Conservation (phyloP, 768 basidiomycete species). For the Naganishia vishniacii region DNA sequence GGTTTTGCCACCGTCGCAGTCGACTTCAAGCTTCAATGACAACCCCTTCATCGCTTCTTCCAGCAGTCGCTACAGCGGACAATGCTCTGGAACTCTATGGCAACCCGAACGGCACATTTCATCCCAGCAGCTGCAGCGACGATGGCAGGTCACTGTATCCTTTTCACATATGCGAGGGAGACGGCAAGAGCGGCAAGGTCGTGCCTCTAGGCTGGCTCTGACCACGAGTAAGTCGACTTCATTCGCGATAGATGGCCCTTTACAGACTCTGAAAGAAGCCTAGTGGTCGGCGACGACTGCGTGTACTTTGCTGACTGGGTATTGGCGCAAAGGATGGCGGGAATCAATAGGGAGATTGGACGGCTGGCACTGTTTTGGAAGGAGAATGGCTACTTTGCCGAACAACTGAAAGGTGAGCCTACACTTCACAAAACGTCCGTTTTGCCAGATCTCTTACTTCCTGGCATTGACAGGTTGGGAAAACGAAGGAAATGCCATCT, state of each 20-base stretch:
- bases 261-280: neutral
- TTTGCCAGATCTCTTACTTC: too few relatives aligned
- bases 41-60: too few relatives aligned
- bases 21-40: too few relatives aligned
- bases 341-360: constrained; percentile 37
- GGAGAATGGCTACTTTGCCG: constrained; percentile 40
- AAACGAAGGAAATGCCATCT: constrained; percentile 64
- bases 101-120: neutral
- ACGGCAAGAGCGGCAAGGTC: neutral
- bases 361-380: constrained; percentile 44
- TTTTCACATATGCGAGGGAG: neutral
- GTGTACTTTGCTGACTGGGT: constrained; percentile 35
- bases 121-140: neutral
- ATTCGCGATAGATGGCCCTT: neutral
- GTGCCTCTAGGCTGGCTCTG: neutral
- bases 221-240: neutral
- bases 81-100: neutral
- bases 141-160: neutral
- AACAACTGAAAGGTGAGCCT: constrained; percentile 44
- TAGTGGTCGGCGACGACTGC: neutral
- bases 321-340: constrained; percentile 53
- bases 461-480: too few relatives aligned
- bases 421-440: too few relatives aligned
- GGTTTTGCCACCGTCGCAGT: too few relatives aligned
- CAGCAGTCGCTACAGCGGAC: neutral